These are phyloP conservation scores for Dipteronia dyeriana DNA, from an alignment of 345 rosid species.

Conservation along the genomic window DNA sequence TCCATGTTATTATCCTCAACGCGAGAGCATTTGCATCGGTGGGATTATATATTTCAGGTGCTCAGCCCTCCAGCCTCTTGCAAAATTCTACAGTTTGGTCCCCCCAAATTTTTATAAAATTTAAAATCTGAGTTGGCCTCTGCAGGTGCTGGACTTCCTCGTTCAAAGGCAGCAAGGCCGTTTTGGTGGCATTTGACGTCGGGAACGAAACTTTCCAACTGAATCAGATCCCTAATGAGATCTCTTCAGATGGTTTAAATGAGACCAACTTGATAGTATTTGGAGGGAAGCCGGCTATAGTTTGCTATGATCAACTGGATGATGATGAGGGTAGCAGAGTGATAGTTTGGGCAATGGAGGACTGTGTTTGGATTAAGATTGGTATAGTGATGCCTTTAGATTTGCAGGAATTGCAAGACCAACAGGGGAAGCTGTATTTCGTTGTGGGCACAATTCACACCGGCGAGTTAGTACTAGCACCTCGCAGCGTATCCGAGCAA, in stretches of 20 bases:
- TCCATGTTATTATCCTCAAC: slow-evolving; percentile 13
- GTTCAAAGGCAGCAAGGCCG: background rate
- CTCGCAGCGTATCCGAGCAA: too few relatives aligned
- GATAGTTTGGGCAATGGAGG: slow-evolving; percentile 10
- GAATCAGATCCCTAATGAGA: slow-evolving; percentile 6
- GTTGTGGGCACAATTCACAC: slow-evolving; percentile 8
- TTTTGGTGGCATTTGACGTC: slow-evolving; percentile 21
- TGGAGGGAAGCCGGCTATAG: slow-evolving; percentile 15
- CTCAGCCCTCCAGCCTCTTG: too few relatives aligned
- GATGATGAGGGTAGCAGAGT: too few relatives aligned
- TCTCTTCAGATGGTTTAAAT: background rate
- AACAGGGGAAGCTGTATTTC: background rate
- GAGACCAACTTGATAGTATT: slow-evolving; percentile 12
- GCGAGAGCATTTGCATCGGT: slow-evolving; percentile 23
- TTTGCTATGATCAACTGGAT: background rate
- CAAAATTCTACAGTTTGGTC: too few relatives aligned
- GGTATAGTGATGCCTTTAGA: background rate
- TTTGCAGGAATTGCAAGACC: background rate
- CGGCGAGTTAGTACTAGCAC: too few relatives aligned
- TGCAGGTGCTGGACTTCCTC: background rate
- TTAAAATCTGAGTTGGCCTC: too few relatives aligned
- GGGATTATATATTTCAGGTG: slow-evolving; percentile 23
- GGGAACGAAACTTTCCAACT: slow-evolving; percentile 10
- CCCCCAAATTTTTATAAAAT: too few relatives aligned
- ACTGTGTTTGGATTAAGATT: slow-evolving; percentile 2